These are phyloP conservation scores for Onygenales sp. DNA, from an alignment of 2,329 filamentous ascomycete genomes.

Conservation along the genomic window DNA sequence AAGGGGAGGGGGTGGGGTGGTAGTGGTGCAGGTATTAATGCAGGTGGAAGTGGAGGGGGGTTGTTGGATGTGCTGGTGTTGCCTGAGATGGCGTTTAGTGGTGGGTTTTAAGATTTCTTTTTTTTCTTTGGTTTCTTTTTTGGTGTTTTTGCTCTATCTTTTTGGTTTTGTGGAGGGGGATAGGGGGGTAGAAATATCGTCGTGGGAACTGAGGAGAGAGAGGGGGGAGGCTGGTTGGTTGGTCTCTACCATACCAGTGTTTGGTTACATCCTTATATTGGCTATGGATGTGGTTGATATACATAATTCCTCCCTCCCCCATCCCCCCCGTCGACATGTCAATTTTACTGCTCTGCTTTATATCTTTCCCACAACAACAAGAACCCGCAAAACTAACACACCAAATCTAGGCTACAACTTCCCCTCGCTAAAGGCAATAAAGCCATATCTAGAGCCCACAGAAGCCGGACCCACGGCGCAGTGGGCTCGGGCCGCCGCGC, in stretches of 20 bases:
- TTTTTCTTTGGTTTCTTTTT: background rate
- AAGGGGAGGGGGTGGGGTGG: conserved; percentile 6
- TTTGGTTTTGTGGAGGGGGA: background rate
- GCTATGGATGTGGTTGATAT: too few species aligned
- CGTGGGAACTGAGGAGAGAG: background rate
- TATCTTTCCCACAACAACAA: too few species aligned
- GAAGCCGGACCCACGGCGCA: conserved; percentile 44
- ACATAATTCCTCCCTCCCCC: background rate
- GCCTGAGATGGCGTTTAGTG: conserved; percentile 54
- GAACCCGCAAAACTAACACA: too few species aligned
- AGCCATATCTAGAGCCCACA: conserved; percentile 50
- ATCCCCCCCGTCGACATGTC: background rate
- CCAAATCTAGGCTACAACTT: conserved; percentile 52
- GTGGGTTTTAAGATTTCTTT: conserved; percentile 24
- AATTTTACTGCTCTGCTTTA: background rate
- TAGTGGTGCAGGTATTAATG: conserved; percentile 14
- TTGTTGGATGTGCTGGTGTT: conserved; percentile 49
- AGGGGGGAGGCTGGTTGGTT: background rate
- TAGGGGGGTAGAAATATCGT: background rate
- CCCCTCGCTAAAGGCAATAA: conserved; percentile 46
- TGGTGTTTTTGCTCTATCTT: background rate
- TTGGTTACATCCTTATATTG: background rate
- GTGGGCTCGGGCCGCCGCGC: conserved; percentile 51
- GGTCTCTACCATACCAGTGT: background rate
- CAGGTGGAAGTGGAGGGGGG: background rate